Conservation (phyloP, 1,284 basidiomycete species). For the Ganoderma leucocontextum region DNA sequence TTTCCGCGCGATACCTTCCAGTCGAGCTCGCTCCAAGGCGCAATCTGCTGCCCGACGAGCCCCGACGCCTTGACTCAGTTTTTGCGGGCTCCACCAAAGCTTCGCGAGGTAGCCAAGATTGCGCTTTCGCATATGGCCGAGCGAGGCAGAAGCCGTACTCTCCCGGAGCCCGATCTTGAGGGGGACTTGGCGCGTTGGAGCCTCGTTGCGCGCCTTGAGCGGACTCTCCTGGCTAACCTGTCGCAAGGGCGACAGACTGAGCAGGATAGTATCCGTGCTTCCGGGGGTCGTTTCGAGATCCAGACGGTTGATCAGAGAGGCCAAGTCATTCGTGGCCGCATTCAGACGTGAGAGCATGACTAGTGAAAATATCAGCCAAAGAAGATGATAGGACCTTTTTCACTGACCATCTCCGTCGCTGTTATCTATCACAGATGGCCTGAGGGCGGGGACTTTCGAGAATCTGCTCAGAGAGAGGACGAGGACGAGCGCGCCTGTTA, state of each 20-base stretch:
- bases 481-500: too few species aligned
- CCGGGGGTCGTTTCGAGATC: slow-evolving; percentile 78
- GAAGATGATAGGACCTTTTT: too few species aligned
- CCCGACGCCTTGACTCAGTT: slow-evolving; percentile 25
- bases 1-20: slow-evolving; percentile 56
- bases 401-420: too few species aligned
- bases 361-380: too few species aligned
- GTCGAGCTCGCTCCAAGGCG: slow-evolving; percentile 65
- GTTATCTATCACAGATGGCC: too few species aligned
- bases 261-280: slow-evolving; percentile 56
- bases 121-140: slow-evolving; percentile 65
- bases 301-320: slow-evolving; percentile 77
- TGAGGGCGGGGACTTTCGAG: too few species aligned
- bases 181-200: slow-evolving; percentile 31
- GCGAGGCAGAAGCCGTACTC: slow-evolving; percentile 59
- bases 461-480: too few species aligned
- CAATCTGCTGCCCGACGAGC: slow-evolving; percentile 67
- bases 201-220: slow-evolving; percentile 42
- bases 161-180: slow-evolving; percentile 38
- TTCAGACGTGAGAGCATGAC: slow-evolving; percentile 74
- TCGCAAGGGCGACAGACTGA: slow-evolving; percentile 39
- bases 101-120: slow-evolving; percentile 33
- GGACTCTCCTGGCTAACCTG: slow-evolving; percentile 46
- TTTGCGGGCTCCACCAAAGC: slow-evolving; percentile 17
- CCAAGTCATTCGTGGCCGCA: slow-evolving; percentile 82